These are phyloP conservation scores for Musa itinerans DNA, from an alignment of 176 grass and related monocot genomes.

Conservation along the genomic window DNA sequence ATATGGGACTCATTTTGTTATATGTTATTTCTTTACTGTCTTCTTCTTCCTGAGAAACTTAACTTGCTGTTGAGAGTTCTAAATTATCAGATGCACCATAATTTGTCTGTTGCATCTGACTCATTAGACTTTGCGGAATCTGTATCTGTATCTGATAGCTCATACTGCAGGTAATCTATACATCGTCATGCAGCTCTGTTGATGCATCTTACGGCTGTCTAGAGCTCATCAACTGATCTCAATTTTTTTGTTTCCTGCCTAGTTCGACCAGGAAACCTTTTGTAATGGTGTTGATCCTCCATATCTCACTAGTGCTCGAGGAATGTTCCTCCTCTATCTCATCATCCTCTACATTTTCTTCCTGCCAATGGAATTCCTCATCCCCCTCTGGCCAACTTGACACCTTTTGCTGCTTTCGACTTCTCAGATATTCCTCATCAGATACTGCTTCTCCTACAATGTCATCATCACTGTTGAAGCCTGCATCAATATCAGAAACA, in stretches of 20 bases:
- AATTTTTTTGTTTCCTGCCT: conserved; percentile 30
- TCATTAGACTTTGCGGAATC: conserved; percentile 32
- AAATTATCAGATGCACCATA: conserved; percentile 27
- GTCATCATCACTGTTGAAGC: conserved; percentile 61
- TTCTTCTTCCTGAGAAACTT: conserved; percentile 46
- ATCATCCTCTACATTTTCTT: conserved; percentile 61
- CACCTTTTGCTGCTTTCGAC: conserved; percentile 35
- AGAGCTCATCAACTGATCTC: conserved; percentile 46
- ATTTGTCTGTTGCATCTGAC: conserved; percentile 34
- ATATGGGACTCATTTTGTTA: conserved; percentile 27
- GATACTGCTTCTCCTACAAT: conserved; percentile 76
- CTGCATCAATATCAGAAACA: conserved; percentile 40
- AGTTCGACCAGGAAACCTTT: conserved; percentile 27
- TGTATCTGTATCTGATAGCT: conserved; percentile 38
- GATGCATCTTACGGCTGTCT: conserved; percentile 53
- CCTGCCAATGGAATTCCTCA: conserved; percentile 50
- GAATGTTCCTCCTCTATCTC: conserved; percentile 45
- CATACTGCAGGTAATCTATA: conserved; percentile 49
- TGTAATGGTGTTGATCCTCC: conserved; percentile 27
- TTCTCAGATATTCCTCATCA: conserved; percentile 84
- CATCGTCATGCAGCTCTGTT: conserved; percentile 48
- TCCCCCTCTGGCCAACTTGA: conserved; percentile 44
- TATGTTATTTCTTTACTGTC: conserved; percentile 36
- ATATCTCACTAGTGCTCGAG: conserved; percentile 53
- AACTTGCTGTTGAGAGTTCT: conserved; percentile 51